Conservation (phyloP, 2,329 filamentous ascomycete species). For the Graphilbum ipis-grandicollis region DNA sequence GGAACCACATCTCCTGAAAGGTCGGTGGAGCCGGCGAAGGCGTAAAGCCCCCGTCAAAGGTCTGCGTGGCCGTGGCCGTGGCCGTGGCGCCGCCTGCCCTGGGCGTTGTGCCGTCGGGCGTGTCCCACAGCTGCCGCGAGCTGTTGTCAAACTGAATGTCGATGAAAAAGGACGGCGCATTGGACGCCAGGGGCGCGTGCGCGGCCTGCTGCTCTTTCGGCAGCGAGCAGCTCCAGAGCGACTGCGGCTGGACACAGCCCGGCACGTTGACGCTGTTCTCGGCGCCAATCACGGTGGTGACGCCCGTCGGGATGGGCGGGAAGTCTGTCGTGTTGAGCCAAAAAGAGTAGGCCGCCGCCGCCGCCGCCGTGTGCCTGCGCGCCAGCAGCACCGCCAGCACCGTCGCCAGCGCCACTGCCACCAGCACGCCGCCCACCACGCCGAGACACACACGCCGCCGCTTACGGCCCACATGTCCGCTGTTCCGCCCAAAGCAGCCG, state of each 20-base stretch:
- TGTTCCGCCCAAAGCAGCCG: slow-evolving; percentile 48
- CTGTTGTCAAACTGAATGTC: slow-evolving; percentile 58
- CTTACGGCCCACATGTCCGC: slow-evolving; percentile 47
- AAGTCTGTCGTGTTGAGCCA: slow-evolving; percentile 81
- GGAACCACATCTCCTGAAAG: slow-evolving; percentile 58
- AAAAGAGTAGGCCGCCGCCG: slow-evolving; percentile 18
- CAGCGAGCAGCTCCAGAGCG: slow-evolving; percentile 72
- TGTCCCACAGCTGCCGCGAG: slow-evolving; percentile 32
- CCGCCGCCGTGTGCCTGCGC: slow-evolving; percentile 17
- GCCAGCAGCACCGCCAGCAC: slow-evolving; percentile 41
- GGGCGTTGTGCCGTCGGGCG: slow-evolving; percentile 18
- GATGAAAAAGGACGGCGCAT: slow-evolving; percentile 64
- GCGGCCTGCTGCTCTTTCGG: slow-evolving; percentile 59
- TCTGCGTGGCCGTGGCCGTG: slow-evolving; percentile 1
- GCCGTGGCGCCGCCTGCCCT: slow-evolving; percentile 3
- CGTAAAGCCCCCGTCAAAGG: slow-evolving; percentile 18
- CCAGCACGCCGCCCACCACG: slow-evolving; percentile 29
- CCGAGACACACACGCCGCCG: slow-evolving; percentile 41
- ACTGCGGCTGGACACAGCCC: slow-evolving; percentile 53
- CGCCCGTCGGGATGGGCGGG: slow-evolving; percentile 71
- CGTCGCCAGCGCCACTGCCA: slow-evolving; percentile 31
- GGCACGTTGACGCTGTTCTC: slow-evolving; percentile 46
- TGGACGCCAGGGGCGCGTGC: slow-evolving; percentile 42
- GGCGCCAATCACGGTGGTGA: slow-evolving; percentile 61
- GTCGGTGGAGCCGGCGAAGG: slow-evolving; percentile 40